Base-by-base conservation (phyloP, 2,329 filamentous ascomycete species). In the Colletotrichum sublineola region DNA sequence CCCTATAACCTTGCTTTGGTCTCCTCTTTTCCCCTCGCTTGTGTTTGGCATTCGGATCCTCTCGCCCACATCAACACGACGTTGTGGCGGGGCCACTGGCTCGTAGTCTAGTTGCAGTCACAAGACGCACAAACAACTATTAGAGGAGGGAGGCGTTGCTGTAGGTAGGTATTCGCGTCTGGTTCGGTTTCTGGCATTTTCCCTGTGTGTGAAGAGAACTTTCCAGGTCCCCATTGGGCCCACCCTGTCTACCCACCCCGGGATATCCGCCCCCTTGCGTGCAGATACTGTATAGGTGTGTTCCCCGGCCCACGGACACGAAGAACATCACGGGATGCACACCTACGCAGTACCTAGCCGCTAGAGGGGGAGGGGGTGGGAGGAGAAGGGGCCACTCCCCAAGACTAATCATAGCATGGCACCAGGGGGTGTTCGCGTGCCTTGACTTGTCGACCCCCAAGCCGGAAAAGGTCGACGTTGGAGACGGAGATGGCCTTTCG, bases 391-490 rank as follows among this genome's bases (percentile, higher is more conserved):
- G 60, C 52, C 53, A 64, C 53, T 68, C 46, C 33, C 33, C 60
- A 48, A 72, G 60, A 48, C 69, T 72, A 72, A 69, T 69, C 66
- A 72, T 69, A 72, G 69, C 53, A 72, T 63, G 66, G 69, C 63
- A 68, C 63, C 68, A 36, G 68, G 68, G 69, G 55, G 38, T n/a
- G 67, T 52, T 57, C 36, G 58, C 46, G 53, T 57, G 66, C 58
- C 65, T 71, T 71, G 52, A 65, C 65, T 71, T 63, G 64, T 63
- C 64, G 48, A 53, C 44, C 33, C 62, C 66, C 69, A 64, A 56
- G 69, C 53, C 58, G 69, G 60, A 64, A 60, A 64, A 42, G 53
- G 69, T 68, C 46, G 40, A 61, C 48, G 20, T 71, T 60, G 64
- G 58, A 67, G 48, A 66, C 60, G 48, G 46, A 72, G 69, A 68